Evolutionary conservation across 305 asterid genomes (phyloP), one percentile per base, ranked within the genome.

Genomic region (Coffea humblotiana): DNA sequence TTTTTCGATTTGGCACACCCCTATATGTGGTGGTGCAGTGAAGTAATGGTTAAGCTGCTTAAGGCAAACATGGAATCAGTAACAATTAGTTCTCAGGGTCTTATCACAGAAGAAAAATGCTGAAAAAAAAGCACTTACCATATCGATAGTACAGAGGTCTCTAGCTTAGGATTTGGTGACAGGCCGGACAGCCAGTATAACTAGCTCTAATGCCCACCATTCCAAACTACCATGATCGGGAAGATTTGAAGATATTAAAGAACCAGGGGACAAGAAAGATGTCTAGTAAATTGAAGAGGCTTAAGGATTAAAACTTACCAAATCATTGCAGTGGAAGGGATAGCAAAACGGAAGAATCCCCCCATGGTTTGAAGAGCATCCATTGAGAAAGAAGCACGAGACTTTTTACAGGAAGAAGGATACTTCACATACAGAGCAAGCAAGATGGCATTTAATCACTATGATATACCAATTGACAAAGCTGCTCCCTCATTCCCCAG

Each of bases 201-300:
- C 71, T 10, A 91, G 78, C 89, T 92, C 97, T 69, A 88, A 89
- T 6, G 91, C n/a, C 81, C 97, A 92, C 92, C 93, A 88, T 79
- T 88, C 92, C 76, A 89, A 47, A 75, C 97, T 92, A 75, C 58
- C 75, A 76, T 12, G 32, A 37, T 37, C 4, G 16, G 12, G 6
- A 32, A 54, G 49, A 15, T 48, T 29, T 35, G n/a, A 73, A 15
- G 40, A 37, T 37, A 37, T 37, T 43, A 49, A 2, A 45, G 64
- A 43, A 56, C 11, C 48, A 48, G 16, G 19, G 43, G 25, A 37
- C 52, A 68, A 51, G 54, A n/a, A 51, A 32, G 13, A 63, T 21
- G 40, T 37, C 7, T 66, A 58, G 21, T 60, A 45, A 45, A 25
- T 29, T 68, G 7, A 61, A 60, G 35, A 54, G 0, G 52, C 16